Evolutionary conservation across 2,329 filamentous ascomycete genomes (phyloP), one percentile per base, ranked within the genome.

Genomic region (Penicillium sp.): DNA sequence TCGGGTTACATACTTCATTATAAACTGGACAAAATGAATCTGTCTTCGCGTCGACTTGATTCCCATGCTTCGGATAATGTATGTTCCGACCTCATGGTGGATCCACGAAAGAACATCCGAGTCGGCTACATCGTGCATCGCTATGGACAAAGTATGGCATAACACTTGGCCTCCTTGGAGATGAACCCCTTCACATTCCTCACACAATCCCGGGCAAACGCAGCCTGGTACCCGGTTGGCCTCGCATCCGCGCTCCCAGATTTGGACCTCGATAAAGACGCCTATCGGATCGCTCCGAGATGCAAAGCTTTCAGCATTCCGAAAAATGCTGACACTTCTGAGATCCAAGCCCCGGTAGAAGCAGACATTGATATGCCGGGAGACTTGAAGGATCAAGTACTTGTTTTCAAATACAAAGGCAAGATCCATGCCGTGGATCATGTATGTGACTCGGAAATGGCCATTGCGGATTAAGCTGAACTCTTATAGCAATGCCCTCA

Each of bases 341-440:
- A 46, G 13, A 10, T 44, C 13, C 35, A 66, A 56, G 15, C 65
- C 68, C 2, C 65, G 67, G 44, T 55, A 2, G 53, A 63, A 44
- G 57, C 57, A 38, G 57, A 59, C 35, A 25, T 71, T 61, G 9
- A 69, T 56, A 0, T 74, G 73, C 67, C 60, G 1, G 65, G 66
- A 3, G 68, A 73, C 2, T 47, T 83, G 48, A 75, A 73, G 40
- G 75, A 85, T 47, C 83, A 87, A 59, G 81, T 87, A 0, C 72
- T 88, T 15, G 75, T 88, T 0, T 88, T 87, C 54, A 76, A 76
- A 55, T 84, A 84, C 59, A 78, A 76, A 44, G 81, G 79, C 3
- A 81, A 79, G 51, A 74, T 87, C n/a, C 78, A 87, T 59, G 85
- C 84, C 0, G 72, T 87, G 20, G 83, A 88, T 50, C 83, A 87